Conservation (phyloP, 345 rosid species). For the Geranium rotundifolium region DNA sequence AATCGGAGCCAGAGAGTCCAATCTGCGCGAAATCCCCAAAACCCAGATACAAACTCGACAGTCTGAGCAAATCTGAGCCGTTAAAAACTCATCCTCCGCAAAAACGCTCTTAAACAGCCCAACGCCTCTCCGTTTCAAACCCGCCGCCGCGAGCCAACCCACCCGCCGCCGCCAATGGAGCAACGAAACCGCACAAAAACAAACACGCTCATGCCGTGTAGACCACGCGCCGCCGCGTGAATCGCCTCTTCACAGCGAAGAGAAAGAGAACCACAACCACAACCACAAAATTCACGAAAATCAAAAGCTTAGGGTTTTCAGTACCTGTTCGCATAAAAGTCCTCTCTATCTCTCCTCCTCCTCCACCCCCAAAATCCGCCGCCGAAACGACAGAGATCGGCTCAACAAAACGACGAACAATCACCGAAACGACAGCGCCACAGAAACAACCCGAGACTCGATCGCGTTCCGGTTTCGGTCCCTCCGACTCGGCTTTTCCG, state of each 20-base stretch:
- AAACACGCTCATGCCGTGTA: too few relatives aligned
- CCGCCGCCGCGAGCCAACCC: background rate
- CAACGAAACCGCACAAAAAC: background rate
- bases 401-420: background rate
- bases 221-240: background rate
- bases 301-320: slow-evolving; percentile 27
- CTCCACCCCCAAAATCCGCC: slow-evolving; percentile 9
- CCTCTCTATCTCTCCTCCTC: background rate
- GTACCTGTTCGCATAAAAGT: slow-evolving; percentile 14
- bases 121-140: too few relatives aligned
- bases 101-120: background rate
- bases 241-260: slow-evolving; percentile 6
- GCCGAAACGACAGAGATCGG: slow-evolving; percentile 3
- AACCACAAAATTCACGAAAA: slow-evolving; percentile 22
- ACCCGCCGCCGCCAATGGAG: background rate
- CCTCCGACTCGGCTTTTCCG: background rate
- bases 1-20: background rate
- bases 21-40: background rate
- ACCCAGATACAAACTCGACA: background rate
- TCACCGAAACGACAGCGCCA: too few relatives aligned
- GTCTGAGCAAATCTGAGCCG: background rate
- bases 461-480: background rate
- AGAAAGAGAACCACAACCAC: slow-evolving; percentile 14
- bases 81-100: background rate
- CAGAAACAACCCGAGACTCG: background rate